phyloP scores from a whole-genome alignment of 2,329 filamentous ascomycete genomes.

The Aspergillus transmontanensis region DNA sequence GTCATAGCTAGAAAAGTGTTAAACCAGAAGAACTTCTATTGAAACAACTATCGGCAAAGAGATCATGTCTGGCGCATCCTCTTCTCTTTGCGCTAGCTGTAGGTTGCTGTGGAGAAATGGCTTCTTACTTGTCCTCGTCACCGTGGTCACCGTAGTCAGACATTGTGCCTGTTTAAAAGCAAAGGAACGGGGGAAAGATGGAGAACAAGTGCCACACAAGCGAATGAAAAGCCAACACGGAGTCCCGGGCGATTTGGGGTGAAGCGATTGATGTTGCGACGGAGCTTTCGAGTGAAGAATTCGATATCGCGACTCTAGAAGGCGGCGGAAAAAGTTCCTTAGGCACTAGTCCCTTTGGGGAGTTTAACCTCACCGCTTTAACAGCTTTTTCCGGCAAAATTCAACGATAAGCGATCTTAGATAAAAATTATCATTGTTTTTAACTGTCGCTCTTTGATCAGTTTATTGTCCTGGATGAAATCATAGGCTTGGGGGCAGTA shows the following conservation, averaged over 20 bases:
- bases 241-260: constrained; percentile 15
- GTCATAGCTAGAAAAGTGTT: constrained; percentile 41
- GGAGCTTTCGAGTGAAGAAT: constrained; percentile 19
- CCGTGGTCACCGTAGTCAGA: constrained; percentile 74
- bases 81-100: constrained; percentile 13
- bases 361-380: constrained; percentile 32
- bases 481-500: constrained; percentile 3
- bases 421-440: constrained; percentile 7
- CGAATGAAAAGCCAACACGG: constrained; percentile 13
- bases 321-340: constrained; percentile 41
- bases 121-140: constrained; percentile 59
- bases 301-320: constrained; percentile 29
- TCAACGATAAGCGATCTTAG: constrained; percentile 19
- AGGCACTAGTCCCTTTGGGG: constrained; percentile 30
- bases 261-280: constrained; percentile 21
- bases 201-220: constrained; percentile 12
- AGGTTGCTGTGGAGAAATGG: constrained; percentile 19
- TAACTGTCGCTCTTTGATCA: neutral
- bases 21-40: constrained; percentile 27
- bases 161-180: constrained; percentile 51
- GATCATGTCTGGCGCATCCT: neutral
- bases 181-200: constrained; percentile 18
- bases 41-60: neutral
- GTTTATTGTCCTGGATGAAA: constrained; percentile 7
- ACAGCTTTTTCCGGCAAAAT: constrained; percentile 31